Conservation (phyloP, 164 flowering plant genomes). For the Magnolia officinalis region DNA sequence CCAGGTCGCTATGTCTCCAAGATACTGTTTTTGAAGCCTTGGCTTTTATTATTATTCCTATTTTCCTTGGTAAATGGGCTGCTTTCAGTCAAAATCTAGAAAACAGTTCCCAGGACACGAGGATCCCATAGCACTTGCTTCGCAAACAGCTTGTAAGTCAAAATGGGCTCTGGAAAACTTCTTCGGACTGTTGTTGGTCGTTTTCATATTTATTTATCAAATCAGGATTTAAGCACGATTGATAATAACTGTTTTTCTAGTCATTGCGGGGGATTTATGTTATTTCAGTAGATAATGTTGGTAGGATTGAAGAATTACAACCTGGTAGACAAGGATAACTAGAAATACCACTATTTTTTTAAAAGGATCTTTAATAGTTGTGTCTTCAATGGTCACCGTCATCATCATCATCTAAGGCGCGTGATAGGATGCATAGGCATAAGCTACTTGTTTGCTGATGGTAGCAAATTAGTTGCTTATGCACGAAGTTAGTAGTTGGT, state of each 20-base stretch:
- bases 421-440: too few species aligned
- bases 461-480: too few species aligned
- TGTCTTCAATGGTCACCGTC: too few species aligned
- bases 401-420: too few species aligned
- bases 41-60: conserved; percentile 26
- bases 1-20: conserved; percentile 49
- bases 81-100: conserved; percentile 55
- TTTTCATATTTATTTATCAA: neutral
- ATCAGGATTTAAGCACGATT: neutral
- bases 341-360: too few species aligned
- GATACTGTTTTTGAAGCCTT: conserved; percentile 34
- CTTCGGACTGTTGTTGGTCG: neutral
- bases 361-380: too few species aligned
- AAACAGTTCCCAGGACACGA: conserved; percentile 71
- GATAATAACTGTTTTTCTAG: too few species aligned
- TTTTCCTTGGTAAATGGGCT: conserved; percentile 65
- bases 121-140: conserved; percentile 75
- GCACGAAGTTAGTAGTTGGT: too few species aligned
- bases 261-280: neutral
- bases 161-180: neutral
- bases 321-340: too few species aligned
- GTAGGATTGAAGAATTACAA: too few species aligned
- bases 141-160: conserved; percentile 91
- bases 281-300: neutral
- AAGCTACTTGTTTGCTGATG: too few species aligned